Evolutionary conservation across 2,329 filamentous ascomycete species (phyloP), one percentile per base, ranked within the genome.

Genomic region (Periconia digitata): DNA sequence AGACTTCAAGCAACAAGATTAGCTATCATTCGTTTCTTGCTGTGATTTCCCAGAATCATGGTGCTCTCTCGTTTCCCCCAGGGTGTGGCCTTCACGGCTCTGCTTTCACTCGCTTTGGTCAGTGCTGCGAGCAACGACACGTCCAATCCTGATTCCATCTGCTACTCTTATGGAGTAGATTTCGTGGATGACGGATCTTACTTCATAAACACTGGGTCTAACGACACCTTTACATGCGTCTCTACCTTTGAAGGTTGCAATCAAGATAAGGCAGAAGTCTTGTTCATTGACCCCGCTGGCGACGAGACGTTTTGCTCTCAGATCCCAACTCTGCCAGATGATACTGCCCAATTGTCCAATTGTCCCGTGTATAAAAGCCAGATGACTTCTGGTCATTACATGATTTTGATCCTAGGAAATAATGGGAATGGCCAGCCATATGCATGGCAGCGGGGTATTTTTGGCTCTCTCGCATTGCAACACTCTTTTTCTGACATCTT

Each of bases 221-320:
- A 58, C 3, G 72, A 74, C 2, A 56, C 57, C 5, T 78, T 77
- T 53, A 75, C 72, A 16, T 71, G 71, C 18, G 71, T 75, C 5
- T 72, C 72, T 3, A 69, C 74, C 37, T 78, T 77, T 49, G 56
- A 69, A 42, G 73, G 74, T 24, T 78, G 75, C 56, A 66, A 73
- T 32, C 56, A 63, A 29, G 73, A 72, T 43, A 53, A 65, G 37
- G 67, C 74, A 16, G 66, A 75, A 46, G 72, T 76, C 21, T 56
- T 77, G 22, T 62, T 78, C 13, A 68, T 77, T 10, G 70, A 74
- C 20, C 72, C 73, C 0, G 63, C 64, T 13, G 68, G 70, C 8
- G 63, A 71, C 20, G 73, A 77, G 44, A 66, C 62, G 36, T 59
- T 74, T 43, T 77, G 75, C 55, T 67, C 67, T 3, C 62, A 74